Evolutionary conservation across 805 yeast genomes (phyloP).

Genomic region (Kuraishia cidri): DNA sequence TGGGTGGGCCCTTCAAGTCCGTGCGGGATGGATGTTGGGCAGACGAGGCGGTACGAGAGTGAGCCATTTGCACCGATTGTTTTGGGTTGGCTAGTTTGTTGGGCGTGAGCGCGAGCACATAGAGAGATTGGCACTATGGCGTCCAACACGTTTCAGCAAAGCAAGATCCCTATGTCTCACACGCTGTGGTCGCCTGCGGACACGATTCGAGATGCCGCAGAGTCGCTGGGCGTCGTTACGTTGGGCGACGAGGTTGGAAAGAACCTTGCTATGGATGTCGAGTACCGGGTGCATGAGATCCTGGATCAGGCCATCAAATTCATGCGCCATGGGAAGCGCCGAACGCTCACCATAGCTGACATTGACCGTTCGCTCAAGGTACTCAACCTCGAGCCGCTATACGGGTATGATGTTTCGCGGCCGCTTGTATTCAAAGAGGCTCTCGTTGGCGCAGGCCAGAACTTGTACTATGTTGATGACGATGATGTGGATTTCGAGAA

Average conservation of each 20-base stretch:
- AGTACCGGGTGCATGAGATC: conserved; percentile 91
- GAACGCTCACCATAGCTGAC: conserved; percentile 72
- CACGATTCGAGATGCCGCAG: conserved; percentile 95
- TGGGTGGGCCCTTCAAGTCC: no score
- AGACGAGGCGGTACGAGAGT: no score
- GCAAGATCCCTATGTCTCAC: conserved; percentile 61
- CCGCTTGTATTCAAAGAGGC: conserved; percentile 82
- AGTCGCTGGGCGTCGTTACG: conserved; percentile 68
- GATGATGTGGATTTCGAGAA: conserved; percentile 95
- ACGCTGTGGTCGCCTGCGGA: conserved; percentile 97
- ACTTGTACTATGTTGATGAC: conserved; percentile 80
- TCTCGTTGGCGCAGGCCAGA: conserved; percentile 83
- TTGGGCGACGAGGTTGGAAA: conserved; percentile 90
- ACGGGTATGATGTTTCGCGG: conserved; percentile 70
- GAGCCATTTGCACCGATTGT: no score
- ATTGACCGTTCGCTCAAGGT: conserved; percentile 75
- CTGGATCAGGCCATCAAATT: conserved; percentile 93
- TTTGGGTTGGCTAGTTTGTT: no score
- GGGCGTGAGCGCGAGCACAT: no score
- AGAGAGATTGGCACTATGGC: no score
- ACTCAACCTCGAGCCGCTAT: conserved; percentile 88
- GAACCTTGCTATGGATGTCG: conserved; percentile 98
- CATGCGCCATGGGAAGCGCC: conserved; percentile 89
- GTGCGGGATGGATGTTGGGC: no score
- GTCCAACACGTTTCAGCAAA: conserved; percentile 2